Evolutionary conservation across 257 asterid genomes (phyloP).

Genomic region (Solanum peruvianum): DNA sequence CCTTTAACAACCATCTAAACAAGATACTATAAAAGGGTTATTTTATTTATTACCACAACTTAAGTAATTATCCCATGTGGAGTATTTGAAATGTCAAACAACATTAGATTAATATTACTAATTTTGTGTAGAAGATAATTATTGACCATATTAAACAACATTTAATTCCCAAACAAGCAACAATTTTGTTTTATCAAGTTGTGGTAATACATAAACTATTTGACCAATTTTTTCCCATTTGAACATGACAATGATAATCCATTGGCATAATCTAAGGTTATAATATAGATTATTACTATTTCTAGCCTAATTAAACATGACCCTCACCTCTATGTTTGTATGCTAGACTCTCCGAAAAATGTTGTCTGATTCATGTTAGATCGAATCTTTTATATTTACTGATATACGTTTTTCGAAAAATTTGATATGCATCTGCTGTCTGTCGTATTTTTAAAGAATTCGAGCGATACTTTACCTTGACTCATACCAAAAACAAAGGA

Average conservation of each 20-base stretch:
- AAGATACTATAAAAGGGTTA: not conserved
- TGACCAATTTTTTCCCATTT: not conserved
- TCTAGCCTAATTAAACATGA: not conserved
- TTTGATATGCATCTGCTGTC: rapidly evolving
- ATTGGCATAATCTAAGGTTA: not conserved
- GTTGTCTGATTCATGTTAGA: rapidly evolving
- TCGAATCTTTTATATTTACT: too few species aligned
- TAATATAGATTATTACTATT: not conserved
- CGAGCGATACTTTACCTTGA: not conserved
- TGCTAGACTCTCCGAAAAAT: too few species aligned
- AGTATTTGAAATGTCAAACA: not conserved
- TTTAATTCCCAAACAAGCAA: not conserved
- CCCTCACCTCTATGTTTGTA: too few species aligned
- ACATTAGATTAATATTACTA: not conserved
- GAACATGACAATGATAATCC: not conserved
- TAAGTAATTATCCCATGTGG: not conserved
- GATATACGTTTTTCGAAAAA: too few species aligned
- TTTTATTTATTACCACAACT: not conserved
- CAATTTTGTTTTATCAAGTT: not conserved
- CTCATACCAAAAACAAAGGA: not conserved
- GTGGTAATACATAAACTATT: not conserved
- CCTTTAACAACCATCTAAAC: not conserved
- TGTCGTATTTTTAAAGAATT: too few species aligned
- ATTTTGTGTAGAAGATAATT: not conserved
- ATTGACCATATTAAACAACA: not conserved